phyloP scores from a whole-genome alignment of 495 filamentous ascomycete species.

The Cercophora sp. region DNA sequence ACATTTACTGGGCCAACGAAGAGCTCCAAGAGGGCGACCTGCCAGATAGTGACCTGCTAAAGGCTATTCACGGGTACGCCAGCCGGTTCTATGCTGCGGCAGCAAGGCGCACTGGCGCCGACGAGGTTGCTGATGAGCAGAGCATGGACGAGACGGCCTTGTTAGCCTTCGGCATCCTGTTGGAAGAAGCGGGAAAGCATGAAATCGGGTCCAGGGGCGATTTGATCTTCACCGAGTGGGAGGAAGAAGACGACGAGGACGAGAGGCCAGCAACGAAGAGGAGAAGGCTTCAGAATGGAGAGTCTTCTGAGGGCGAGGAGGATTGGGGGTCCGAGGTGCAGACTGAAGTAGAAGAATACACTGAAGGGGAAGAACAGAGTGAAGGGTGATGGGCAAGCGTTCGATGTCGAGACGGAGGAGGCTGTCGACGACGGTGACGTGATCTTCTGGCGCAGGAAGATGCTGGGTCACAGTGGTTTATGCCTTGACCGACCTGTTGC shows the following conservation, averaged over 20 bases:
- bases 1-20: conserved; percentile 61
- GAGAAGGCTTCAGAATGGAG: background rate
- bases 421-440: too few species aligned
- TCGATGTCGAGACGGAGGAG: too few species aligned
- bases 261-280: background rate
- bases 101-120: conserved; percentile 19
- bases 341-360: too few species aligned
- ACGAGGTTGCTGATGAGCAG: conserved; percentile 43
- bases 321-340: background rate
- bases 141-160: conserved; percentile 85
- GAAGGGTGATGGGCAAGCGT: too few species aligned
- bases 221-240: too few species aligned
- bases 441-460: too few species aligned
- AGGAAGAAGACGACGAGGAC: background rate
- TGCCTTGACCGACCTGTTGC: too few species aligned
- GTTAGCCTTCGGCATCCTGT: conserved; percentile 71
- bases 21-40: conserved; percentile 47
- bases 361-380: too few species aligned
- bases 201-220: too few species aligned
- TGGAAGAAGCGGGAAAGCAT: conserved; percentile 72
- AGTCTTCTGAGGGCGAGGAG: background rate
- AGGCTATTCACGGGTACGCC: conserved; percentile 68
- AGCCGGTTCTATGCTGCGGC: conserved; percentile 64
- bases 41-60: conserved; percentile 71
- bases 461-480: too few species aligned